These are phyloP conservation scores for Kalmusia sp. DNA, from an alignment of 2,329 filamentous ascomycete genomes.

Conservation along the genomic window DNA sequence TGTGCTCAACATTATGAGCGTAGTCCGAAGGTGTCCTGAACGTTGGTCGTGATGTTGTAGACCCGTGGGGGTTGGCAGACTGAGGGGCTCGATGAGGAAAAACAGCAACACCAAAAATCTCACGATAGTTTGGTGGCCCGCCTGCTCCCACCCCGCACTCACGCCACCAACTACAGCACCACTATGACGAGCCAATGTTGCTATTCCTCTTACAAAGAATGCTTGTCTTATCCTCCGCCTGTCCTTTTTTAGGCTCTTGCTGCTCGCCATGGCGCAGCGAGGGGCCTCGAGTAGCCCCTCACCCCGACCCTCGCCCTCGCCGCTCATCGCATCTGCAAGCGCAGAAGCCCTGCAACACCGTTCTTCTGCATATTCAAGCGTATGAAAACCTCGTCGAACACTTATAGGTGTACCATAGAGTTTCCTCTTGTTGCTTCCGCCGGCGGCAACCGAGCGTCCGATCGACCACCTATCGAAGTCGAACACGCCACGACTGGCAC, in stretches of 20 bases:
- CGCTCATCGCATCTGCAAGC: no score
- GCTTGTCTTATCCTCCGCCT: background rate
- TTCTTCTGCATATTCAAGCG: background rate
- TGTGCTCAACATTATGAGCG: background rate
- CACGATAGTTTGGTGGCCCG: slow-evolving; percentile 1
- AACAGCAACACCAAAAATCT: slow-evolving; percentile 6
- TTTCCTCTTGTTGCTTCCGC: background rate
- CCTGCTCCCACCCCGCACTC: background rate
- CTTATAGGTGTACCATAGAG: background rate
- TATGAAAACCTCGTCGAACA: background rate
- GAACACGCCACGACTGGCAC: background rate
- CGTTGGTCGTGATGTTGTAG: background rate
- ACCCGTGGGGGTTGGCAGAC: background rate
- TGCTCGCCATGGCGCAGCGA: background rate
- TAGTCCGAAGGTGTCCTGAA: background rate
- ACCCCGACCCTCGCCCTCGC: background rate
- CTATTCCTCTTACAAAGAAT: background rate
- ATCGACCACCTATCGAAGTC: background rate
- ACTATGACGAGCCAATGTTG: background rate
- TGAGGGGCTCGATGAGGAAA: slow-evolving; percentile 2
- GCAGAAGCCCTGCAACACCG: background rate
- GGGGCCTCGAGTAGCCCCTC: background rate
- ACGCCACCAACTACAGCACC: background rate
- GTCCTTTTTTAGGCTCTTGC: background rate
- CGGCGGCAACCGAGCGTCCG: background rate